These are phyloP conservation scores for Aureobasidium mangrovei DNA, from an alignment of 2,329 filamentous ascomycete species.

Conservation along the genomic window DNA sequence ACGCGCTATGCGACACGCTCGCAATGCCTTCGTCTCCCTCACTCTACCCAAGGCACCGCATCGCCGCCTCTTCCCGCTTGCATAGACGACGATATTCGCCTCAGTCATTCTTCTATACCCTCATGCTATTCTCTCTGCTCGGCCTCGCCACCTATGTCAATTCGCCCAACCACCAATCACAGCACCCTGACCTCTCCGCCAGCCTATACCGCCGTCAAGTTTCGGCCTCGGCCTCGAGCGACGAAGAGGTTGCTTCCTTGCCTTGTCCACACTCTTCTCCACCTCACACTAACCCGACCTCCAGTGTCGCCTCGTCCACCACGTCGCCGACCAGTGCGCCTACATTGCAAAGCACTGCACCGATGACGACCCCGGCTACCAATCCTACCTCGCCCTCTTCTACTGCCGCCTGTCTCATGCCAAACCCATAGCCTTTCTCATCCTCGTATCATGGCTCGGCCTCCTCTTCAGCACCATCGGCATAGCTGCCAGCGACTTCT, in stretches of 20 bases:
- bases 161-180: background rate
- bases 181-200: background rate
- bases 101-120: slow-evolving; percentile 17
- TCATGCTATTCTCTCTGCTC: slow-evolving; percentile 12
- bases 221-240: slow-evolving; percentile 17
- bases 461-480: slow-evolving; percentile 94
- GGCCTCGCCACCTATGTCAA: slow-evolving; percentile 10
- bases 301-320: slow-evolving; percentile 72
- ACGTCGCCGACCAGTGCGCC: slow-evolving; percentile 65
- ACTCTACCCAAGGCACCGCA: background rate
- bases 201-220: background rate
- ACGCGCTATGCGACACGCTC: background rate
- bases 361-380: slow-evolving; percentile 80
- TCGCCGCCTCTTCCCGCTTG: background rate
- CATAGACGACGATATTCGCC: slow-evolving; percentile 5
- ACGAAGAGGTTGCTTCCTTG: slow-evolving; percentile 29
- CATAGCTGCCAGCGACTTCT: slow-evolving; percentile 96
- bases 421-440: slow-evolving; percentile 67
- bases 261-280: background rate
- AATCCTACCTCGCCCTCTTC: slow-evolving; percentile 83
- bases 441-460: slow-evolving; percentile 75
- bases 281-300: background rate
- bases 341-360: slow-evolving; percentile 75
- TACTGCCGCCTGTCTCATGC: slow-evolving; percentile 67
- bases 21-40: background rate